A percentile compares a stretch with the other conserved stretches of the same genome.
Conservation (phyloP, 164 flowering plant genomes). For the Magnolia changhungtana region DNA sequence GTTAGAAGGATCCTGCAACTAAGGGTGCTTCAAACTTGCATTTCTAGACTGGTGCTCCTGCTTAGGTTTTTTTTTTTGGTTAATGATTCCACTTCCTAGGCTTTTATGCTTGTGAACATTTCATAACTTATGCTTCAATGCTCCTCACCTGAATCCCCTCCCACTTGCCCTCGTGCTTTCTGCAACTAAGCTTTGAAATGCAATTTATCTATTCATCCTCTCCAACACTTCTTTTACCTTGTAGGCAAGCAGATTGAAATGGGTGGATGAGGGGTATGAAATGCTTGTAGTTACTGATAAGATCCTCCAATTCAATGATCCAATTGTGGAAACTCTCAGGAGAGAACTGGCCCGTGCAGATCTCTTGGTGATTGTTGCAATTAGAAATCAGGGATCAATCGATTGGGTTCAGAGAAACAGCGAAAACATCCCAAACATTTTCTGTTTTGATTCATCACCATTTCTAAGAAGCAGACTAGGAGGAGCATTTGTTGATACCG, state of each 20-base stretch:
- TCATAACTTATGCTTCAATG: background rate
- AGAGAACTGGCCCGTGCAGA: constrained; percentile 40
- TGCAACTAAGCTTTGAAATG: background rate
- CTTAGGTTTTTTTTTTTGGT: too few species aligned
- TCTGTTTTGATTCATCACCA: constrained; percentile 75
- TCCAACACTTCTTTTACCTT: background rate
- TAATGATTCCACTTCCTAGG: too few species aligned
- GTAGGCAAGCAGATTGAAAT: constrained; percentile 78
- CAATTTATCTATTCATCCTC: background rate
- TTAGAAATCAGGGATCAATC: constrained; percentile 50
- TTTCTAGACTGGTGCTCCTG: background rate
- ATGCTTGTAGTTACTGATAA: constrained; percentile 68
- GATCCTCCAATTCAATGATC: constrained; percentile 22
- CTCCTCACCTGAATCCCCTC: background rate
- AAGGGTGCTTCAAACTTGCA: background rate
- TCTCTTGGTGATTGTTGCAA: constrained; percentile 68
- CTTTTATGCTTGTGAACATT: background rate
- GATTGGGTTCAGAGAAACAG: constrained; percentile 52
- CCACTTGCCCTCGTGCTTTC: background rate
- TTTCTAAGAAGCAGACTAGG: constrained; percentile 61
- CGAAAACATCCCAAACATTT: constrained; percentile 44
- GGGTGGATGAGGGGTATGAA: constrained; percentile 86
- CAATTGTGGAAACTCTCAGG: constrained; percentile 19
- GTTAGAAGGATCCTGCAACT: background rate
- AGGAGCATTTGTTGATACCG: constrained; percentile 36